Base-by-base conservation (phyloP, 129 eudicot genomes). In the Saussurea involucrata region DNA sequence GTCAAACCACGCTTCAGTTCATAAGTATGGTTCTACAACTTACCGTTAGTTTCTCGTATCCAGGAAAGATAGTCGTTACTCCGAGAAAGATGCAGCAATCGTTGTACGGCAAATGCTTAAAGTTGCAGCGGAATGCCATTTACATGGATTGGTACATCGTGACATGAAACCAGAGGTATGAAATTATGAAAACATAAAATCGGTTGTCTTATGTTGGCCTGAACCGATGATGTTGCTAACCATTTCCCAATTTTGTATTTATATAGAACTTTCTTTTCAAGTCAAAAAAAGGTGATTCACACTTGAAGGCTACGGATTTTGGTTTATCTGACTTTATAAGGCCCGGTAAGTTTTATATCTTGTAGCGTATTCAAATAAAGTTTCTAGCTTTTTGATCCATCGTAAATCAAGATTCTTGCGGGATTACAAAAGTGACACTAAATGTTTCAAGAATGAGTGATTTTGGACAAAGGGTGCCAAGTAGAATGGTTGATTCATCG, bases 61-160 rank as follows among this genome's bases (percentile, higher is more conserved):
- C 96, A 95, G 99, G 86, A 95, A 95, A 81, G 97, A 89, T 69
- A 92, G 92, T 69, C 97, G 94, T 77, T 95, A 95, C 76, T 82
- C 99, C 0, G 99, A 95, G 85, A 95, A 89, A 87, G 99, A 95
- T 85, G 99, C 99, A 34, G 99, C 99, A 73, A 80, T 84, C 28
- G 85, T 95, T 42, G 99, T 95, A 29, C 80, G 99, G 40, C 99
- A 95, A 82, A 95, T 95, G 99, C 97, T 95, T 21, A 95, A 85
- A 80, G 97, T 95, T 86, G 99, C 99, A 74, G 99, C 97, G 5
- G 90, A 95, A 80, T 95, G 98, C 81, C 98, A 95, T 92, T 86
- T 95, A 79, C 93, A 89, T 60, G 98, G 98, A 82, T 80, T 95
- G 78, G 98, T 95, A 68, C 98, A 95, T 84, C 98, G 98, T 76